Conservation (phyloP, 441 rosid species). For the Adansonia rubrostipa region DNA sequence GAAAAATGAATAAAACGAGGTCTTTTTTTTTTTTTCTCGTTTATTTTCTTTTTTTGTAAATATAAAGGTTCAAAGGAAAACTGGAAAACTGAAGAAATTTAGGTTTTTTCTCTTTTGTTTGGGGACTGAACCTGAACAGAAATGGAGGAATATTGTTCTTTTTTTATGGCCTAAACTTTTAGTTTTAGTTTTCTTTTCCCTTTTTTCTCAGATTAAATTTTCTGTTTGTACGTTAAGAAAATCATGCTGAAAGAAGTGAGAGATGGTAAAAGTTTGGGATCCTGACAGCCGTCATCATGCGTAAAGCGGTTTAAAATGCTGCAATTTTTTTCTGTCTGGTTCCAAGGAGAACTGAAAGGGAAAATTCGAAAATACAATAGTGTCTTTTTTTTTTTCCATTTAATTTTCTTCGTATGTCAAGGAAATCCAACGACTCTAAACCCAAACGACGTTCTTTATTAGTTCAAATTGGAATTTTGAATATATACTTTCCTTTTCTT, state of each 20-base stretch:
- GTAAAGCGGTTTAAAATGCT: background rate
- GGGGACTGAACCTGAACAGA: conserved; percentile 5
- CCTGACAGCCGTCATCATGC: background rate
- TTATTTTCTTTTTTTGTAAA: conserved; percentile 22
- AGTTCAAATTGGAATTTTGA: no score
- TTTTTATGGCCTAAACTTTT: no score
- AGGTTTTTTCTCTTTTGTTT: background rate
- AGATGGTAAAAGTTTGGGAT: background rate
- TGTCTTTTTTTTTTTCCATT: background rate
- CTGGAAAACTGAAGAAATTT: background rate
- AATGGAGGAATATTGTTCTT: background rate
- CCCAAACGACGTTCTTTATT: no score
- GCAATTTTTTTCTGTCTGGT: background rate
- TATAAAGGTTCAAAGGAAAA: conserved; percentile 15
- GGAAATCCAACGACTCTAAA: background rate
- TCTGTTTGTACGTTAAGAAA: conserved; percentile 31
- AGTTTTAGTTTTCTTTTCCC: no score
- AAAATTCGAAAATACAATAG: background rate
- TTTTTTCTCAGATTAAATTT: background rate
- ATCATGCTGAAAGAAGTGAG: background rate
- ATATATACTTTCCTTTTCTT: no score
- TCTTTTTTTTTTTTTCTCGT: background rate
- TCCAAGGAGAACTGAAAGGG: background rate
- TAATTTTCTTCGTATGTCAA: background rate
- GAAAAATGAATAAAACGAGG: background rate